Evolutionary conservation across 768 basidiomycete genomes (phyloP), one percentile per base, ranked within the genome.

Genomic region (Psilocybe subaeruginosa): DNA sequence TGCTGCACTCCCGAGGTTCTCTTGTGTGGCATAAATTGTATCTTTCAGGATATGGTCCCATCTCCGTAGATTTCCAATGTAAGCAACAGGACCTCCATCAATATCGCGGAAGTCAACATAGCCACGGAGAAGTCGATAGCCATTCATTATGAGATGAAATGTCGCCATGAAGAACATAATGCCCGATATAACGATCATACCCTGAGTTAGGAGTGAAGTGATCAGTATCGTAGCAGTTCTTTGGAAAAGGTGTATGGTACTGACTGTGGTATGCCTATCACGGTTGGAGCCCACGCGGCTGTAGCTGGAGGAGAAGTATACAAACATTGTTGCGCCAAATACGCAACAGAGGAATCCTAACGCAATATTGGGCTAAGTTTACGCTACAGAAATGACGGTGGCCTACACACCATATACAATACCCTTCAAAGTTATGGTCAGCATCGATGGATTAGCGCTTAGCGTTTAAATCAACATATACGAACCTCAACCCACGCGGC

Each of bases 41-140:
- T 58, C 57, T 17, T 58, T 58, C 14, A 58, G 29, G 14, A 58
- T 51, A 37, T 58, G 57, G 27, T 58, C 57, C 57, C 57, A 58
- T n/a, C 23, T n/a, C 14, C 47, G 12, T 3, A 58, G 48, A 16
- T 50, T 48, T 2, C 56, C 46, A 17, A 58, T 49, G 35, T 58
- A 48, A 11, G 19, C 48, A 41, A 50, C 49, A 12, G 57, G 57
- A 8, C 57, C 57, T 0, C 48, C 57, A 23, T 33, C 35, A 19
- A 35, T 6, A 50, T 23, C 12, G 17, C 48, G 47, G 17, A 37
- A 30, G 23, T 49, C 46, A 5, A 16, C 48, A 29, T 58, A 58
- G 3, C 35, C 57, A 51, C 48, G 57, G 17, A 58, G 30, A 8
- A 58, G 47, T 19, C 57, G 57, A 27, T 4, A 58, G 48, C 48